Conservation (phyloP, 140 eudicot genomes). For the Oenanthe javanica region DNA sequence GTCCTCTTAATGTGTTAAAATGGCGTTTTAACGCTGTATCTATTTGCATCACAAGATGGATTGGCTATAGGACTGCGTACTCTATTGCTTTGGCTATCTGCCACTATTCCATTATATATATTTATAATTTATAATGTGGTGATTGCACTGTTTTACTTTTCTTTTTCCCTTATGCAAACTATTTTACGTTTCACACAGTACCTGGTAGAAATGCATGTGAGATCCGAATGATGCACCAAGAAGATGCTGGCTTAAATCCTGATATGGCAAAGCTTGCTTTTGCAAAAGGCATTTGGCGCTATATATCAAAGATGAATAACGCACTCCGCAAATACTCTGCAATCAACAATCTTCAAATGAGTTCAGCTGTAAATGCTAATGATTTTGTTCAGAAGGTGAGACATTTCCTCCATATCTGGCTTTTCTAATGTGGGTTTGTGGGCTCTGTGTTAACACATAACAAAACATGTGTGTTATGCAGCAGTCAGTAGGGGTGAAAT, state of each 20-base stretch:
- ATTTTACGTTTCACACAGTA: conserved; percentile 29
- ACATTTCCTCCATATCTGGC: not conserved
- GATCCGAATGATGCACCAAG: conserved; percentile 91
- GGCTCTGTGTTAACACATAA: not conserved
- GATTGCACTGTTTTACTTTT: not conserved
- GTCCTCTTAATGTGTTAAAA: not conserved
- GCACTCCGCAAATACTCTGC: conserved; percentile 65
- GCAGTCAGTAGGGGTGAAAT: too few relatives aligned
- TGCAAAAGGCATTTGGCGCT: conserved; percentile 89
- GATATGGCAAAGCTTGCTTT: conserved; percentile 79
- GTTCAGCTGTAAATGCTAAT: conserved; percentile 36
- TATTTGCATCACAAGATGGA: not conserved
- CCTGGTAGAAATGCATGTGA: conserved; percentile 84
- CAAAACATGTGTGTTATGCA: not conserved
- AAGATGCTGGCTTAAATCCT: conserved; percentile 90
- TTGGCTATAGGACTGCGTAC: not conserved
- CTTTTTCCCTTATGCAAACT: not conserved
- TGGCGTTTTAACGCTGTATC: not conserved
- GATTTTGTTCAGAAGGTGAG: conserved; percentile 60
- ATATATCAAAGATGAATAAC: conserved; percentile 73
- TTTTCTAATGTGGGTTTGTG: not conserved
- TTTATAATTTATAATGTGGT: too few relatives aligned
- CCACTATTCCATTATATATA: not conserved
- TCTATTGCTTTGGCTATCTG: not conserved
- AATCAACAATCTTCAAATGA: conserved; percentile 25